phyloP scores from a whole-genome alignment of 495 filamentous ascomycete species.

The Recurvomyces mirabilis region DNA sequence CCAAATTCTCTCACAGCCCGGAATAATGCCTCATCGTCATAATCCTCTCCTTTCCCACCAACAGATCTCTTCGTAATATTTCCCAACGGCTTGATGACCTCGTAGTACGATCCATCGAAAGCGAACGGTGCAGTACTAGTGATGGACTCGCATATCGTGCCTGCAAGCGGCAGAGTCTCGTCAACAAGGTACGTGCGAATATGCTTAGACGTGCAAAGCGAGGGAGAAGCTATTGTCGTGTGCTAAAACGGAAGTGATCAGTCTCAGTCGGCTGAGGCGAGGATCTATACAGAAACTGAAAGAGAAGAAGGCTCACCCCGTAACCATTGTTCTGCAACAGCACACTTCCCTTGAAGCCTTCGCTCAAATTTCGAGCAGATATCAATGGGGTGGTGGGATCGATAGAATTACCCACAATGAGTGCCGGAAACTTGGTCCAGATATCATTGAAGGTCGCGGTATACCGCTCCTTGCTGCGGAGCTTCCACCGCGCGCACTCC shows the following conservation, averaged over 20 bases:
- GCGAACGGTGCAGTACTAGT: not conserved
- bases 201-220: not conserved
- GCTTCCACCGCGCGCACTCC: conserved; percentile 35
- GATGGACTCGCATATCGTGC: not conserved
- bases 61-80: not conserved
- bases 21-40: not conserved
- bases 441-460: conserved; percentile 32
- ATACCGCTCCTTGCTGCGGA: conserved; percentile 36
- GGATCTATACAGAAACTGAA: not conserved
- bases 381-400: conserved; percentile 37
- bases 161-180: not conserved
- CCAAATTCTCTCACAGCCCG: not conserved
- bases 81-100: not conserved
- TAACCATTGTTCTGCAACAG: not conserved
- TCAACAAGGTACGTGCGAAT: not conserved
- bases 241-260: not conserved
- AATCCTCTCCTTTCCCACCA: not conserved
- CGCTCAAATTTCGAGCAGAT: conserved; percentile 40
- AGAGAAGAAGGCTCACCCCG: not conserved
- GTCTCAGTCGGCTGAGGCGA: too few relatives aligned
- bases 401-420: conserved; percentile 36
- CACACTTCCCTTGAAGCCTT: not conserved
- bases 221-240: not conserved
- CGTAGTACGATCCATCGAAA: not conserved
- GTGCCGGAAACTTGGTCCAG: conserved; percentile 35